A percentile compares a stretch with the other conserved stretches of the same genome.
These are phyloP conservation scores for Xylaria acuta DNA, from an alignment of 495 filamentous ascomycete species.

Conservation along the genomic window DNA sequence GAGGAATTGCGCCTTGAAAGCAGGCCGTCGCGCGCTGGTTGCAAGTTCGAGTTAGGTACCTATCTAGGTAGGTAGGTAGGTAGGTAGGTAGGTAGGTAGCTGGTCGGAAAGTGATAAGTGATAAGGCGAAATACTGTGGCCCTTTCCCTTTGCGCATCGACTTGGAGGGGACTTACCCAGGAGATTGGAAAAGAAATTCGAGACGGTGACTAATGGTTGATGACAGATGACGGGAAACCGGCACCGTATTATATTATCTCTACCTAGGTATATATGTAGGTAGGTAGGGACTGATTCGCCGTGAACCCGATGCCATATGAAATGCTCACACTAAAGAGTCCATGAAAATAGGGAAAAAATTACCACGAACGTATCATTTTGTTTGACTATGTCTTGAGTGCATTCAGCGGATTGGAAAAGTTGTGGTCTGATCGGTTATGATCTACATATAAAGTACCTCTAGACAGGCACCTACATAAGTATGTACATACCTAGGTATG, in stretches of 20 bases:
- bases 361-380: not conserved
- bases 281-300: not conserved
- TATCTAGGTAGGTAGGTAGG: too few relatives aligned
- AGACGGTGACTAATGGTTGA: not conserved
- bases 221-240: not conserved
- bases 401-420: not conserved
- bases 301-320: not conserved
- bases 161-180: conserved; percentile 16
- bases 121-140: not conserved
- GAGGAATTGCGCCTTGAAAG: not conserved
- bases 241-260: conserved; percentile 1
- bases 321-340: not conserved
- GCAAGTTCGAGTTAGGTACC: not conserved
- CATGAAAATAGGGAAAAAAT: not conserved
- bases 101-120: not conserved
- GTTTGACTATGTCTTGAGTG: not conserved
- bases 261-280: not conserved
- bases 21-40: not conserved
- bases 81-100: too few relatives aligned
- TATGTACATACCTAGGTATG: too few relatives aligned
- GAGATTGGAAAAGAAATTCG: too few relatives aligned
- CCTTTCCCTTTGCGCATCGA: not conserved
- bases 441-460: not conserved
- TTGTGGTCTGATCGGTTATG: not conserved
- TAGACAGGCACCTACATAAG: too few relatives aligned